Evolutionary conservation across 2,329 filamentous ascomycete genomes (phyloP), one percentile per base, ranked within the genome.

Genomic region (Paraconiothyrium brasiliense): DNA sequence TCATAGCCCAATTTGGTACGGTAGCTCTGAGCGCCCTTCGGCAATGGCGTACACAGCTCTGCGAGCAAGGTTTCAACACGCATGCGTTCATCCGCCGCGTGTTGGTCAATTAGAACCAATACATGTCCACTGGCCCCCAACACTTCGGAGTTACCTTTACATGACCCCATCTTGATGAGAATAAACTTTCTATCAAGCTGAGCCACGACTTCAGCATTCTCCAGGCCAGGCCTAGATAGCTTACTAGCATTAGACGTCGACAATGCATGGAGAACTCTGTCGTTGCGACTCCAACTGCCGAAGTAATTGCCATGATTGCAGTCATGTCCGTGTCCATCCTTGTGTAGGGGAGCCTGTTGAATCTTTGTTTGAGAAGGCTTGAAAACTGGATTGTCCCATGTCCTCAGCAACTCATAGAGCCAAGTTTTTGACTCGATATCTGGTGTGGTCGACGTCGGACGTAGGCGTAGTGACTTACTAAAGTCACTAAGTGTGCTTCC

Each of bases 101-200:
- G 95, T 72, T 99, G 95, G 72, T 99, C 95, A 6, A 97, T 85
- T 43, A 97, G 82, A 0, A 97, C 84, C 4, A 98, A 80, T 1
- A 47, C 10, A 88, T 68, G 2, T 74, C 64, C 14, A 30, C 9
- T 8, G 22, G n/a, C 16, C 43, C 61, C 30, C 48, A 56, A 8
- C 47, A 39, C 47, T 63, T 11, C 20, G 39, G n/a, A 2, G 14
- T 1, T 5, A 6, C 54, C 61, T 3, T 72, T 55, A 0, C 78
- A 46, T 7, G 66, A 61, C 16, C 32, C 74, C 54, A 92, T 79
- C 64, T 87, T 90, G 24, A 89, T 83, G 0, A 99, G 80, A 16
- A 99, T 90, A 73, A 97, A 99, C 76, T 99, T 99, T 14, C 82
- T 84, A 75, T 98, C 94, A 1, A 99, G 90, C 72, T 99, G 95